Conservation (phyloP, 2,329 filamentous ascomycete species). For the Alternaria solani region DNA sequence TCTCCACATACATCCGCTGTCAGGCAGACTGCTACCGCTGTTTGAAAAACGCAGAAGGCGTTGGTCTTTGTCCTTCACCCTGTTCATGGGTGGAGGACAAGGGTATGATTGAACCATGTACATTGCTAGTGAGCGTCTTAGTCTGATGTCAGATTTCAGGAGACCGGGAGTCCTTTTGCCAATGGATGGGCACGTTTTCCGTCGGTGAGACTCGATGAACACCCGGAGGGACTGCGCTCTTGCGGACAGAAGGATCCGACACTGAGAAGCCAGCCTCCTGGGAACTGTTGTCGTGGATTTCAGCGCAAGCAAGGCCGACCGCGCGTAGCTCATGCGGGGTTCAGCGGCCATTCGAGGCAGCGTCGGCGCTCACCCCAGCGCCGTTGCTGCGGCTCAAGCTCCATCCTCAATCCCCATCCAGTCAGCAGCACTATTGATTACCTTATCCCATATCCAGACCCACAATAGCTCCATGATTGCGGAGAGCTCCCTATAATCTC, state of each 20-base stretch:
- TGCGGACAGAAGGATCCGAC: neutral
- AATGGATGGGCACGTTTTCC: neutral
- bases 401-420: neutral
- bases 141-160: neutral
- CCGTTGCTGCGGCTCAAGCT: neutral
- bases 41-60: neutral
- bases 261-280: neutral
- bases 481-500: neutral
- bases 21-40: neutral
- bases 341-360: neutral
- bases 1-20: neutral
- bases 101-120: neutral
- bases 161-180: neutral
- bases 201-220: neutral
- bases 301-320: neutral
- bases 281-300: neutral
- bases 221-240: neutral
- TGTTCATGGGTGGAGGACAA: neutral
- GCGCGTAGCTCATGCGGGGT: neutral
- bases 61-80: neutral
- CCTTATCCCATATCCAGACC: neutral
- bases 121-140: neutral
- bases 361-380: neutral
- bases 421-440: constrained; percentile 1
- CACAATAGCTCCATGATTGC: neutral